Conservation (phyloP, 805 yeast genomes). For the Metschnikowia peoriensis region DNA sequence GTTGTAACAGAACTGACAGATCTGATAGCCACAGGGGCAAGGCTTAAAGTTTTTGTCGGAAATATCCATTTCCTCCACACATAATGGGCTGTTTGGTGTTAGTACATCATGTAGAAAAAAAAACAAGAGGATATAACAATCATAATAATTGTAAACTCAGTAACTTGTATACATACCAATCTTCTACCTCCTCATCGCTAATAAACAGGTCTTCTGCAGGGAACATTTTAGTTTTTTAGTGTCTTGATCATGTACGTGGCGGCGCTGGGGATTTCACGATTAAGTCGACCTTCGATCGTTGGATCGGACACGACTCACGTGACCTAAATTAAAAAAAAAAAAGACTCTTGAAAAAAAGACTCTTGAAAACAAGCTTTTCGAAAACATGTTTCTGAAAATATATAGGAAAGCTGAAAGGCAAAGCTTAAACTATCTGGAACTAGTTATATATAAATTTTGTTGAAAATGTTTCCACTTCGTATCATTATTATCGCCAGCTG, state of each 20-base stretch:
- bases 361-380: no score
- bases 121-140: background rate
- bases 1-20: constrained; percentile 97
- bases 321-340: background rate
- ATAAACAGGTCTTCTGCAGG: constrained; percentile 39
- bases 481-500: background rate
- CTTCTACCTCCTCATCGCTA: constrained; percentile 79
- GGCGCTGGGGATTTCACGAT: constrained; percentile 3
- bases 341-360: background rate
- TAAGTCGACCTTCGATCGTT: constrained; percentile 1
- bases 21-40: constrained; percentile 99
- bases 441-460: no score
- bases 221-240: constrained; percentile 10
- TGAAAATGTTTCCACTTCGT: no score
- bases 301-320: constrained; percentile 16
- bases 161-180: constrained; percentile 45
- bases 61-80: constrained; percentile 97
- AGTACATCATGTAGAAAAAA: constrained; percentile 13
- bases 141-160: no score
- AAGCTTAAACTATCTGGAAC: no score
- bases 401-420: no score
- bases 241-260: constrained; percentile 32
- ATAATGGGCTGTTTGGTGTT: constrained; percentile 64
- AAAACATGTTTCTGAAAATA: background rate
- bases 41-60: constrained; percentile 96